phyloP scores from a whole-genome alignment of 495 filamentous ascomycete genomes.

The Penicillium daleae region DNA sequence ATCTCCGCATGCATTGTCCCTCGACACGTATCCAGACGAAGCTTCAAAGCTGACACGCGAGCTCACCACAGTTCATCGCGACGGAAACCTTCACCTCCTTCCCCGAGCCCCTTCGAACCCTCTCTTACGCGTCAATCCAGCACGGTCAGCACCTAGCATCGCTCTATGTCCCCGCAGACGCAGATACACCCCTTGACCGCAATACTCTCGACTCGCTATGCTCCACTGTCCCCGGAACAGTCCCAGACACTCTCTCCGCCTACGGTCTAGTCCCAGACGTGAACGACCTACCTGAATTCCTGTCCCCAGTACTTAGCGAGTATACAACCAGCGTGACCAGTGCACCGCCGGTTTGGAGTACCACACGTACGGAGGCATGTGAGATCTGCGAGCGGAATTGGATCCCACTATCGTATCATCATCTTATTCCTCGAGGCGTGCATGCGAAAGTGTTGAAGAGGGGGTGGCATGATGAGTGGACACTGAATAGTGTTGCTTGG shows the following conservation, averaged over 20 bases:
- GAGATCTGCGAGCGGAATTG: conserved; percentile 82
- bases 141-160: conserved; percentile 50
- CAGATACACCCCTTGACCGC: conserved; percentile 48
- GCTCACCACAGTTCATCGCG: conserved; percentile 65
- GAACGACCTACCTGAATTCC: conserved; percentile 54
- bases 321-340: conserved; percentile 60
- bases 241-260: conserved; percentile 62
- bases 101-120: conserved; percentile 59
- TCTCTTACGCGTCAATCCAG: conserved; percentile 61
- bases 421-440: conserved; percentile 75
- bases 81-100: conserved; percentile 67
- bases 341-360: conserved; percentile 62
- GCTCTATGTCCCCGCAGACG: conserved; percentile 50
- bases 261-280: conserved; percentile 60
- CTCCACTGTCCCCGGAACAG: conserved; percentile 50
- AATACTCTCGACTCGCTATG: conserved; percentile 45
- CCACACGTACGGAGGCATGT: conserved; percentile 63
- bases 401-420: conserved; percentile 81
- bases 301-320: conserved; percentile 61
- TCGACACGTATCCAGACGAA: background rate
- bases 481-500: conserved; percentile 83
- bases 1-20: background rate
- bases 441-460: conserved; percentile 80
- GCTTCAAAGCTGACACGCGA: background rate
- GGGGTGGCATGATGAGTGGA: conserved; percentile 78